Evolutionary conservation across 2,329 filamentous ascomycete genomes (phyloP), one percentile per base, ranked within the genome.

Genomic region (Metarhizium anisopliae): DNA sequence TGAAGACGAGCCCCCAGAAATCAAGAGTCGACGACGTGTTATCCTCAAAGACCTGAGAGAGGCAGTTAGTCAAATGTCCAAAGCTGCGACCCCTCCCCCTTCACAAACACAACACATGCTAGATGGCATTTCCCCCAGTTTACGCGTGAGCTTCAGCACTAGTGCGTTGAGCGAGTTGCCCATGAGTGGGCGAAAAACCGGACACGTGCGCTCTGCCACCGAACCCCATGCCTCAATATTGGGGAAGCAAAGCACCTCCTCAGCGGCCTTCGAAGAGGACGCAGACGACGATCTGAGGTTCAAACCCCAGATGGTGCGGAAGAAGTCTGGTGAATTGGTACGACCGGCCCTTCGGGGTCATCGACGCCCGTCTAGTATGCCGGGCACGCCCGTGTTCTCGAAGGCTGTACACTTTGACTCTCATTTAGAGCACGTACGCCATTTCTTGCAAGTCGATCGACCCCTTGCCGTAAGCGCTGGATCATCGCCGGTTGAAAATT

Each of bases 321-420:
- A 99, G 77, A 99, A 99, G 79, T 97, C 94, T 43, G 94, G 94
- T 38, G 94, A 99, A 73, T 80, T 99, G 40, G 94, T 99, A 56
- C 86, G 94, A 64, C 94, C 94, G 13, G 94, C 94, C 20, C 81
- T 99, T 53, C 85, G 94, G 43, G 78, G 89, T 13, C 82, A 83
- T 61, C 81, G 90, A 61, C 83, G 94, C 56, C 93, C 93, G 1
- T 95, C 90, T 3, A 97, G 93, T 74, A 95, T 97, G 90, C 94
- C 94, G 8, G 94, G 94, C 55, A 99, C 94, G 0, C 94, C 94
- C 0, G 94, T 93, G 8, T 97, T 93, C 68, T 88, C 87, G 62
- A 99, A 99, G 72, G 91, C 89, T 13, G 94, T 99, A n/a, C 94
- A 99, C 72, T 99, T 99, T 68, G 94, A 97, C 72, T 90, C 93